Evolutionary conservation across 1,139 yeast genomes (phyloP), one percentile per base, ranked within the genome.

Genomic region (Diutina scorzettiae): DNA sequence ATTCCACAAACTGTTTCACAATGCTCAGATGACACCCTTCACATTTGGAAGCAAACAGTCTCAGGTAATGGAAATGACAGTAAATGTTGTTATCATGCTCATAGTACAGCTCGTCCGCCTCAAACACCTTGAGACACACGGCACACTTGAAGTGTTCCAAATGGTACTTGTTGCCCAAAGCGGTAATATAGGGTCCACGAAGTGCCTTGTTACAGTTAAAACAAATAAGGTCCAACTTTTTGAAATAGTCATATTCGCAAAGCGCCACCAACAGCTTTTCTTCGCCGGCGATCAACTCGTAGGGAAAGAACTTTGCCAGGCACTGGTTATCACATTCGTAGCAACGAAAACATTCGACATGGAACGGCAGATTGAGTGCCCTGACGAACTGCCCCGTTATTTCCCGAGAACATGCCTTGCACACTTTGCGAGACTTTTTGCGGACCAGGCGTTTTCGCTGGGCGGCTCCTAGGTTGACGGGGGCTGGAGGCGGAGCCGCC

Each of bases 111-210:
- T 91, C 97, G 47, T 89, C 93, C 1, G 86, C 78, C 41, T 93
- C 96, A 59, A 94, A 91, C 19, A 85, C 87, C 42, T 80, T 78
- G 41, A 81, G 77, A 57, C 98, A 93, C 24, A 86, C 78, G 12
- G 85, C 80, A 62, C 98, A 91, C 44, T 86, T 83, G 60, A 93
- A 93, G 60, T 93, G 98, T 50, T 93, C 96, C 44, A 91, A 79
- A 54, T 93, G 98, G 57, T 87, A 93, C 54, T 91, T 85, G 52
- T 81, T 77, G 12, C 95, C 95, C 53, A 89, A 72, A 0, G 97
- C 97, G 1, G 96, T 87, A 46, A 89, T 87, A 58, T 91, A 91
- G 1, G 96, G 85, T 0, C 97, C 97, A 51, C 96, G 66, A 43
- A 93, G 68, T 1, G 96, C 96, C 29, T 72, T 74, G 50, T 85